Base-by-base conservation (phyloP, 2,329 filamentous ascomycete species). In the Fusarium anthophilum region DNA sequence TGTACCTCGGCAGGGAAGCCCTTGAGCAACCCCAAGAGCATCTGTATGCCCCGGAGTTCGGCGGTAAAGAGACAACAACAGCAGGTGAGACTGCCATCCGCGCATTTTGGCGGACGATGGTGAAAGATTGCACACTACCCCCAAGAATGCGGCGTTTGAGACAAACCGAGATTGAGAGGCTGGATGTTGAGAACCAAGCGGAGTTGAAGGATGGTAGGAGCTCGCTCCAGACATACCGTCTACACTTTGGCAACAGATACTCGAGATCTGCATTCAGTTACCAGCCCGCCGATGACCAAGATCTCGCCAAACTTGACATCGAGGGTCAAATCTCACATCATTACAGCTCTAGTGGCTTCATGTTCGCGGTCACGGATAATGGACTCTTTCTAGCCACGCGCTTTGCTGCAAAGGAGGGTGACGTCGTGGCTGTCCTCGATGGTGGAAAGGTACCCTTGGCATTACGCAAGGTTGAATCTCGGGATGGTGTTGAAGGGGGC, bases 381-480 rank as follows among this genome's bases (percentile, higher is more conserved):
- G 71, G 63, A 1, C 14, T 74, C 2, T 72, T 48, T n/a, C 22
- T 69, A 4, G n/a, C 71, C 7, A 45, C 39, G 2, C 57, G 72
- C 2, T 48, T 35, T 5, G 41, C 60, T 22, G 55, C 39, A 3
- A 32, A 14, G 3, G 14, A 60, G n/a, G 72, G 67, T 5, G 72
- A 74, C 24, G 22, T 66, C 4, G 47, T 74, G 12, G 59, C 8
- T 8, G 53, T 72, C 37, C 8, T 74, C 5, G 71, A 74, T 15
- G 72, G 72, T 4, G 71, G 51, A 1, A 74, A 72, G 22, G 56
- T 74, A 4, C 71, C 72, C 1, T 30, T 74, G 32, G 24, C 63
- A 1, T 30, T 74, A 5, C 64, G 72, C 6, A 72, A 59, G 38
- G 18, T 18, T 18, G 18, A 61, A 3, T 2, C 17, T 4, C 5